Base-by-base conservation (phyloP, 768 basidiomycete species). In the Tricholomella constricta region DNA sequence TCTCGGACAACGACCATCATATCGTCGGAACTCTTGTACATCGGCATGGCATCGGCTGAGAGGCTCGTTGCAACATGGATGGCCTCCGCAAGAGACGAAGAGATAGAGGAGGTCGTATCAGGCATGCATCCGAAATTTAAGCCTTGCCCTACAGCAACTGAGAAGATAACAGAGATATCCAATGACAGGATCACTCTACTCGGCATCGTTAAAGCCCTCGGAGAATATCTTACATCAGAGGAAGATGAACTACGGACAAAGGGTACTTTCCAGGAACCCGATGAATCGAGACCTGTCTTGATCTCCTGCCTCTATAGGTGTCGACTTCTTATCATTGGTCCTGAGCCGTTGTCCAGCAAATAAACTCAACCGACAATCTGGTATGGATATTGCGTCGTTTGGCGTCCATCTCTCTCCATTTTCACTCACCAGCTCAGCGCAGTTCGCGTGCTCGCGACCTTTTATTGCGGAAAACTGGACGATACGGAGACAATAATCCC, bases 171-270 rank as follows among this genome's bases (percentile, higher is more conserved):
- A 80, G 77, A 75, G 60, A 75, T 80, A 56, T 79, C 82, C 12
- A 72, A 74, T 54, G 84, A 84, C 17, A 68, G 76, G 19, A 69
- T 81, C 8, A 80, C 84, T 17, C 73, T 97, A 12, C 73, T 94
- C 4, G 80, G 86, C 56, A 72, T 98, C 19, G 91, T 98, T 31
- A 94, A 91, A 65, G 84, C 86, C 22, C 79, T 97, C 0, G 92
- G 92, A 36, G 88, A 91, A 59, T 94, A 89, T 63, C 75, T 99
- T 12, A 95, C 91, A 0, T 85, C 91, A 2, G 91, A 94, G 52
- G 89, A 96, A 49, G 90, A 88, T 60, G 74, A 77, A 4, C 69
- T 88, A 10, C 80, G 96, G 25, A 81, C 82, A 8, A 92, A 92
- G 77, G 96, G 96, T 92, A 65, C 46, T 54, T 41, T 58, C 11